phyloP scores from a whole-genome alignment of 495 filamentous ascomycete genomes.

The Entonaema liquescens region DNA sequence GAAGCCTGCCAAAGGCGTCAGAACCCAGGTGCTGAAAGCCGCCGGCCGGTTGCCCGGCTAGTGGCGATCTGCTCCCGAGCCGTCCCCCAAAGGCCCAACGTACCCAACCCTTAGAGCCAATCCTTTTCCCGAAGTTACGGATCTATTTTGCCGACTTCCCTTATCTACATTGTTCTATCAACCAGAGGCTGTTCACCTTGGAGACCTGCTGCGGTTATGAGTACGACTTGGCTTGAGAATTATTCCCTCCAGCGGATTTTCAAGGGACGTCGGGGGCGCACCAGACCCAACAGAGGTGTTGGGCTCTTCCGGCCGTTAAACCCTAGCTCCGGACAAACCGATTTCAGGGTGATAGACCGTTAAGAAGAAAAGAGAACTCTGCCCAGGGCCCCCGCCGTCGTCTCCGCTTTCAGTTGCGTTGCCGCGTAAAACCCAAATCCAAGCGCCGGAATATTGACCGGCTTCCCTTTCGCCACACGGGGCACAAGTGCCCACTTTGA shows the following conservation, averaged over 20 bases:
- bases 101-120: slow-evolving; percentile 13
- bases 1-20: slow-evolving; percentile 6
- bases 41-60: slow-evolving; percentile 11
- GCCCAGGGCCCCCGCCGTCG: slow-evolving; percentile 9
- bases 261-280: slow-evolving; percentile 9
- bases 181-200: slow-evolving; percentile 14
- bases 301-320: slow-evolving; percentile 12
- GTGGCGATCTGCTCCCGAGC: slow-evolving; percentile 10
- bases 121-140: slow-evolving; percentile 14
- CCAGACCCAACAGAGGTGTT: slow-evolving; percentile 14
- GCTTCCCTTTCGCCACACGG: slow-evolving; percentile 12
- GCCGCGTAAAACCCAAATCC: slow-evolving; percentile 12
- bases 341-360: slow-evolving; percentile 14
- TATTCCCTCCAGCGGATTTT: slow-evolving; percentile 14
- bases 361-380: slow-evolving; percentile 15
- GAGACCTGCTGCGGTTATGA: slow-evolving; percentile 14
- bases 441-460: slow-evolving; percentile 13
- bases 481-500: slow-evolving; percentile 11
- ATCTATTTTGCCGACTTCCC: slow-evolving; percentile 14
- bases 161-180: slow-evolving; percentile 15
- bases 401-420: slow-evolving; percentile 14
- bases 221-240: slow-evolving; percentile 14
- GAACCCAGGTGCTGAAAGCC: slow-evolving; percentile 9
- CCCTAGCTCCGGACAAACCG: slow-evolving; percentile 13
- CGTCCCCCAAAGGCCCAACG: slow-evolving; percentile 7